A percentile compares a stretch with the other conserved stretches of the same genome.
Conservation (phyloP, 805 yeast species). For the Teunomyces panamensis region DNA sequence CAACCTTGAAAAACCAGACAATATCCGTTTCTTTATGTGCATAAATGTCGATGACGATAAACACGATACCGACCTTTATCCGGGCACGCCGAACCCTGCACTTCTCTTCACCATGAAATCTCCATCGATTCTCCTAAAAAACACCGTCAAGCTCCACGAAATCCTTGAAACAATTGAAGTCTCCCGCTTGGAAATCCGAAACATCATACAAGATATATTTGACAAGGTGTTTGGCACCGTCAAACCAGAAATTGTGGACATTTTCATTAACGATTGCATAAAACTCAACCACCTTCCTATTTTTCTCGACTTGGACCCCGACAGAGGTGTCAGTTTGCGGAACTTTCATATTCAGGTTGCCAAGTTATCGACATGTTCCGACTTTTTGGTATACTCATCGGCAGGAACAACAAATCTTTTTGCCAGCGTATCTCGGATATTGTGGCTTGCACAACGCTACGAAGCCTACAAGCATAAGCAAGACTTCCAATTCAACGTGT, state of each 20-base stretch:
- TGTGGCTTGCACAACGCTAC: constrained; percentile 38
- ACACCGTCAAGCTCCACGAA: constrained; percentile 54
- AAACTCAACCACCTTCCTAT: constrained; percentile 45
- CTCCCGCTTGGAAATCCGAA: constrained; percentile 32
- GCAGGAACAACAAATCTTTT: constrained; percentile 8
- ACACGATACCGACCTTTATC: background rate
- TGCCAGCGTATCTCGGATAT: constrained; percentile 27
- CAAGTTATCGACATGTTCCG: constrained; percentile 72
- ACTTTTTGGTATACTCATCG: constrained; percentile 62
- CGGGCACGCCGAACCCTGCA: background rate
- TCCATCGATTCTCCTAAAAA: constrained; percentile 35
- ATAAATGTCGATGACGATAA: constrained; percentile 16
- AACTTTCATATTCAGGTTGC: constrained; percentile 84
- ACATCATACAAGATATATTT: constrained; percentile 19
- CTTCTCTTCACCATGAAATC: background rate
- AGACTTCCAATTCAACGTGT: constrained; percentile 17
- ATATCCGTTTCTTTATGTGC: constrained; percentile 41
- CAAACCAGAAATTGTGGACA: constrained; percentile 16
- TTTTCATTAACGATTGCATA: constrained; percentile 41
- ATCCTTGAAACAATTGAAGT: constrained; percentile 49
- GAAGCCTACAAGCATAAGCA: constrained; percentile 12
- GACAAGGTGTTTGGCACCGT: constrained; percentile 13
- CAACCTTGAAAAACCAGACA: constrained; percentile 19
- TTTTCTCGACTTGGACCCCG: constrained; percentile 64
- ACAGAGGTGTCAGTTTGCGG: constrained; percentile 69